Evolutionary conservation across 352 stramenopile genomes (phyloP), one percentile per base, ranked within the genome.

Genomic region (Globisporangium viniferum): DNA sequence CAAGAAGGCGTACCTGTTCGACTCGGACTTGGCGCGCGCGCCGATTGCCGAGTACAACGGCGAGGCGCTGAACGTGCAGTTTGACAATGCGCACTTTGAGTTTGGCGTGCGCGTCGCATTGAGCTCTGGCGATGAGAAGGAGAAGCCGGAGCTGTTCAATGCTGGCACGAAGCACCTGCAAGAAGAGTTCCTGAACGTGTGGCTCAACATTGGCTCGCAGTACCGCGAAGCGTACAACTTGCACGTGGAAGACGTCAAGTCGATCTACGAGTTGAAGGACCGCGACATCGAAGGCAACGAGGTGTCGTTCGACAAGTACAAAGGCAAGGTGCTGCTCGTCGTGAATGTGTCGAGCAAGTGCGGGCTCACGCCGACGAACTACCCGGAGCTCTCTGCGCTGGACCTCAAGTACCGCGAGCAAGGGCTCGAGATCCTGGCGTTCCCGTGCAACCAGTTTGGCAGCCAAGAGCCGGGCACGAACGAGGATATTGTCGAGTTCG

Each of bases 371-470:
- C 69, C 86, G 56, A 62, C 67, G 29, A 77, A 90, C 39, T 91
- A 64, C 24, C 58, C 58, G 27, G 58, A 64, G 41, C 58, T 64
- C 35, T 24, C 58, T 29, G 12, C 82, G 65, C 35, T 64, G 22
- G 58, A 64, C 24, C n/a, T 36, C 10, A 64, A 64, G 41, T 64
- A 64, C 33, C 55, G 72, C 20, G 66, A 75, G 2, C 64, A 80
- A 9, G 78, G 77, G 15, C 68, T 86, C 20, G 56, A 62, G 15
- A 64, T 86, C 31, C 46, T 86, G 2, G 78, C 62, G 10, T 84
- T 86, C 64, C 78, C 79, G 18, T 81, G 73, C 58, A 84, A 88
- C 60, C 78, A 88, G 56, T 90, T 90, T 67, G 74, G 44, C 0
- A 65, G 54, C 14, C 77, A 90, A 54, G 82, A 91, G 69, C 77